phyloP scores from a whole-genome alignment of 306 rosid species.

The Chamaecrista fasciculata region DNA sequence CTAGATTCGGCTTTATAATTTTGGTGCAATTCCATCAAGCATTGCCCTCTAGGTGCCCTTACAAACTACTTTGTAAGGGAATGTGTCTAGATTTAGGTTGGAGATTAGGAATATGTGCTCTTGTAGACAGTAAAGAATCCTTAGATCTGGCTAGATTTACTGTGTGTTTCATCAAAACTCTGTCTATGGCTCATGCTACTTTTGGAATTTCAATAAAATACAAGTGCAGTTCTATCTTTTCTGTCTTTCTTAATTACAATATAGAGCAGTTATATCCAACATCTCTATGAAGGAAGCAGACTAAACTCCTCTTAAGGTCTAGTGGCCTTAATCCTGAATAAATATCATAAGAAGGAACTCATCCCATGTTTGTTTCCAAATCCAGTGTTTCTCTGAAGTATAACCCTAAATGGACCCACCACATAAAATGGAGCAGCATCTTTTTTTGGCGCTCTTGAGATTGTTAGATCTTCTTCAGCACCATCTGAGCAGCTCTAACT shows the following conservation, averaged over 20 bases:
- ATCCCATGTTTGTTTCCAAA: background rate
- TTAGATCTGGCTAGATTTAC: background rate
- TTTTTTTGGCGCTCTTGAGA: background rate
- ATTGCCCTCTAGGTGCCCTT: conserved; percentile 3
- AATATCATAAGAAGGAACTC: background rate
- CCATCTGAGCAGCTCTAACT: background rate
- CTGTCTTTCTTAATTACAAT: background rate
- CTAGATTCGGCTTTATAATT: conserved; percentile 21
- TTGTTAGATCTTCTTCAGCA: background rate
- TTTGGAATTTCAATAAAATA: background rate
- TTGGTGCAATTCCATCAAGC: conserved; percentile 16
- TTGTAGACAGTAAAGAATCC: background rate
- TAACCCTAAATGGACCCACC: background rate
- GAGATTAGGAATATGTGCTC: background rate
- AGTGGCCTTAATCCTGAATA: background rate
- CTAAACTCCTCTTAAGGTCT: background rate
- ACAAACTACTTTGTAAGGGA: conserved; percentile 21
- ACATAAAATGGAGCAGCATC: background rate
- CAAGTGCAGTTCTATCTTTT: background rate
- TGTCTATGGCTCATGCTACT: background rate
- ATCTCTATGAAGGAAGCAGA: background rate
- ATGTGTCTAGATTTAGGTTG: background rate
- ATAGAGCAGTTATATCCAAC: background rate
- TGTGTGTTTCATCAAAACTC: background rate
- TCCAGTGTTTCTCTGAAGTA: background rate